phyloP scores from a whole-genome alignment of 768 basidiomycete species.

The Kondoa malvinella region DNA sequence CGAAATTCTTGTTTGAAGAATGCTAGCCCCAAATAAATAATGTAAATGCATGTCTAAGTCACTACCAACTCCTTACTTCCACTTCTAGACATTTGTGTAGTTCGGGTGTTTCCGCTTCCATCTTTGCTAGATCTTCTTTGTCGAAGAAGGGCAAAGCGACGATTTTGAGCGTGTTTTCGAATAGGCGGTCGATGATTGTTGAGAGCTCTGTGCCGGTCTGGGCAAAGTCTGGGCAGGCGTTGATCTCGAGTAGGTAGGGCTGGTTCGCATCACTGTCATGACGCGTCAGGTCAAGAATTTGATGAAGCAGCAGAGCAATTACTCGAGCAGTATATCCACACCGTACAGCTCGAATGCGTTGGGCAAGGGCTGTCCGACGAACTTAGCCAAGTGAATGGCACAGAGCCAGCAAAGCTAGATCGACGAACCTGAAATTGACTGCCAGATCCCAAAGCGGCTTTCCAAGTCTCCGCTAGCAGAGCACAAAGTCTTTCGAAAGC shows the following conservation, averaged over 20 bases:
- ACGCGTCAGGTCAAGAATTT: constrained; percentile 28
- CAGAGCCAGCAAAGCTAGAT: not conserved
- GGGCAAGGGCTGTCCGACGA: constrained; percentile 47
- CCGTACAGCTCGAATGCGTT: constrained; percentile 94
- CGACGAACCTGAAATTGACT: constrained; percentile 64
- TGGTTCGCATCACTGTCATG: constrained; percentile 32
- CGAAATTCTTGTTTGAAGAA: not conserved
- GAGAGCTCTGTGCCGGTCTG: constrained; percentile 43
- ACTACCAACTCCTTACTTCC: not conserved
- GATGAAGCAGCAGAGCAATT: constrained; percentile 27
- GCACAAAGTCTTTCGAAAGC: constrained; percentile 49
- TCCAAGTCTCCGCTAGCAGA: constrained; percentile 62
- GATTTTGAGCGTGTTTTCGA: constrained; percentile 12
- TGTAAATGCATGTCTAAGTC: not conserved
- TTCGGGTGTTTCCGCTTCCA: not conserved
- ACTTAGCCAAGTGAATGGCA: not conserved
- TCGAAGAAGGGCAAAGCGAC: constrained; percentile 17
- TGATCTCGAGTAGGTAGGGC: constrained; percentile 71
- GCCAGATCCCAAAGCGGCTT: constrained; percentile 56
- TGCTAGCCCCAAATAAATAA: not conserved
- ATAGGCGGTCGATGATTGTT: constrained; percentile 15
- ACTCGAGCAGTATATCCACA: constrained; percentile 61
- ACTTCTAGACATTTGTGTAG: not conserved
- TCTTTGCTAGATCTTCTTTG: not conserved
- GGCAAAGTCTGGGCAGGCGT: constrained; percentile 78